Evolutionary conservation across 1,284 basidiomycete species (phyloP), one percentile per base, ranked within the genome.

Genomic region (Tilletia indica): DNA sequence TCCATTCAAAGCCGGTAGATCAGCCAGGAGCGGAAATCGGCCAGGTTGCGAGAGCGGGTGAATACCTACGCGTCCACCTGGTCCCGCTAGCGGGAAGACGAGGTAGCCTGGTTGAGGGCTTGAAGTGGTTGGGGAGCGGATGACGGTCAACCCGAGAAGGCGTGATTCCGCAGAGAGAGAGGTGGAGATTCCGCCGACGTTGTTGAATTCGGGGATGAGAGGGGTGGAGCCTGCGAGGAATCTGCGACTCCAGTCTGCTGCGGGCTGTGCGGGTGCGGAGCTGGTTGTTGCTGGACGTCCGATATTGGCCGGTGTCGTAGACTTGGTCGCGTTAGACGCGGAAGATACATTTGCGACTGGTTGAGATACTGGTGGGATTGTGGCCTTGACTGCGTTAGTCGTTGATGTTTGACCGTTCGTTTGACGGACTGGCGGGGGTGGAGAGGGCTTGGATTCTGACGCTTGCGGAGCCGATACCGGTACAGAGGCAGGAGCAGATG

Each of bases 211-310:
- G 14, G 71, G 54, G 25, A 72, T n/a, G 21, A 72, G 54, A 11
- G 71, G 71, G 12, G 71, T 72, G 38, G 38, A 51, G 4, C 69
- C 71, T n/a, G 71, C 47, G 36, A 72, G 25, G 36, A 67, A 70
- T 31, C 69, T 42, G 16, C 71, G 67, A 58, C 68, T 70, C 71
- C 71, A 72, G 9, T 67, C 68, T 12, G 54, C 49, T 19, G 47
- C 21, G 51, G 51, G 51, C 51, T 19, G 16, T 6, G 51, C 6
- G 12, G 51, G 16, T 54, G 3, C 51, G 8, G 51, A 25, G 6
- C 11, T 54, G 12, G 51, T 8, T 54, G 51, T 19, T 12, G 14
- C 42, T 45, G 42, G 42, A 45, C 42, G 42, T 45, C 42, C 42
- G 14, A 14, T 14, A 45, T 45, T 45, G 6, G 9, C 42, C 25